These are phyloP conservation scores for Ceriops decandra DNA, from an alignment of 345 rosid genomes.

Conservation along the genomic window DNA sequence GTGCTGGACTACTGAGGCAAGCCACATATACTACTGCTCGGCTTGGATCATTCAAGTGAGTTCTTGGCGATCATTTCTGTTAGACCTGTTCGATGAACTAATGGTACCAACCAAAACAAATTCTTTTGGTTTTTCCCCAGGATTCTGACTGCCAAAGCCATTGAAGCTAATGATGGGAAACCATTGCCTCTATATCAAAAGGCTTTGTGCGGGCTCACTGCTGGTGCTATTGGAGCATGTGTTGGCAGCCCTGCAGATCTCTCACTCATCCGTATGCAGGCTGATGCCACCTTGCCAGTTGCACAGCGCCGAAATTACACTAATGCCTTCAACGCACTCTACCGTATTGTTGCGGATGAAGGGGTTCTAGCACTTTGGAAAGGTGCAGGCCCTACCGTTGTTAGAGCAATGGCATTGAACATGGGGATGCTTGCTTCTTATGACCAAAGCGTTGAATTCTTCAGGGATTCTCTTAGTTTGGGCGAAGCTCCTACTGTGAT, in stretches of 20 bases:
- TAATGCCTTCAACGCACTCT: constrained; percentile 93
- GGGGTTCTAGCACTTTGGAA: constrained; percentile 98
- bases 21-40: constrained; percentile 98
- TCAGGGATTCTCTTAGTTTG: constrained; percentile 66
- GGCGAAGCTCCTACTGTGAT: constrained; percentile 77
- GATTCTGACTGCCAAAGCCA: constrained; percentile 79
- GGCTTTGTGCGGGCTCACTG: constrained; percentile 96
- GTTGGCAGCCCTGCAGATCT: constrained; percentile 96
- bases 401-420: constrained; percentile 99
- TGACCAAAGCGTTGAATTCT: constrained; percentile 90
- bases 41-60: constrained; percentile 94
- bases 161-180: constrained; percentile 87
- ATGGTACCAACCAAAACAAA: not conserved
- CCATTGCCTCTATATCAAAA: constrained; percentile 95
- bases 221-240: constrained; percentile 95
- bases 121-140: constrained; percentile 29
- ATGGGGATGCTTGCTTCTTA: constrained; percentile 99
- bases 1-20: constrained; percentile 95
- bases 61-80: constrained; percentile 2
- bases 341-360: constrained; percentile 74
- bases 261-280: constrained; percentile 98
- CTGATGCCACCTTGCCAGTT: constrained; percentile 84
- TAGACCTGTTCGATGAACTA: not conserved
- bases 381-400: constrained; percentile 99
- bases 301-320: constrained; percentile 91